phyloP scores from a whole-genome alignment of 495 filamentous ascomycete genomes.

The Letharia lupina region DNA sequence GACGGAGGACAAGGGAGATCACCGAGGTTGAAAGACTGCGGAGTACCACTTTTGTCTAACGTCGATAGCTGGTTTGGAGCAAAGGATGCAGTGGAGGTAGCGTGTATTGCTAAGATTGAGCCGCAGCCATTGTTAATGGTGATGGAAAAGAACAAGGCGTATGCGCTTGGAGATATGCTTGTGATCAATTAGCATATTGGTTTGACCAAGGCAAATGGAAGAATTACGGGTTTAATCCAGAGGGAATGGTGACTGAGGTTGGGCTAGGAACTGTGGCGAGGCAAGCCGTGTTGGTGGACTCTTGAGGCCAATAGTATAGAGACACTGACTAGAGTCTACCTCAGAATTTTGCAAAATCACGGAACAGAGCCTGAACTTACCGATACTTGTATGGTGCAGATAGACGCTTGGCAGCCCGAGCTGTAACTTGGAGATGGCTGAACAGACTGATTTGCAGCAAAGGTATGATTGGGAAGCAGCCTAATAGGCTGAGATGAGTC shows the following conservation, averaged over 20 bases:
- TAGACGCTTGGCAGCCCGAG: background rate
- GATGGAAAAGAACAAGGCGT: background rate
- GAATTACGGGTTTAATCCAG: background rate
- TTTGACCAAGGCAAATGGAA: background rate
- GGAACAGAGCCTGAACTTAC: background rate
- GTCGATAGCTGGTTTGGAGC: background rate
- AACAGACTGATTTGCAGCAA: background rate
- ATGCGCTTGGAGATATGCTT: background rate
- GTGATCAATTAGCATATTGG: background rate
- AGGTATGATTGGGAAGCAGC: background rate
- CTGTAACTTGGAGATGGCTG: background rate
- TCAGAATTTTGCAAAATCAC: background rate
- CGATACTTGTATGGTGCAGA: background rate
- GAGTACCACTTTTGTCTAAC: background rate
- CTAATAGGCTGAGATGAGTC: background rate
- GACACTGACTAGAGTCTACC: background rate
- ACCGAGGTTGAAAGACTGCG: background rate
- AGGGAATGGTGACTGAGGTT: background rate
- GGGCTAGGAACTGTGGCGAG: background rate
- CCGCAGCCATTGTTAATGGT: background rate
- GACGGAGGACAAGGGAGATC: background rate
- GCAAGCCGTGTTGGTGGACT: background rate
- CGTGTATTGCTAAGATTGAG: background rate
- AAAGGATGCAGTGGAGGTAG: background rate
- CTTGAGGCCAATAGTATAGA: background rate